Base-by-base conservation (phyloP, 257 asterid genomes). In the Rubia yunnanensis region DNA sequence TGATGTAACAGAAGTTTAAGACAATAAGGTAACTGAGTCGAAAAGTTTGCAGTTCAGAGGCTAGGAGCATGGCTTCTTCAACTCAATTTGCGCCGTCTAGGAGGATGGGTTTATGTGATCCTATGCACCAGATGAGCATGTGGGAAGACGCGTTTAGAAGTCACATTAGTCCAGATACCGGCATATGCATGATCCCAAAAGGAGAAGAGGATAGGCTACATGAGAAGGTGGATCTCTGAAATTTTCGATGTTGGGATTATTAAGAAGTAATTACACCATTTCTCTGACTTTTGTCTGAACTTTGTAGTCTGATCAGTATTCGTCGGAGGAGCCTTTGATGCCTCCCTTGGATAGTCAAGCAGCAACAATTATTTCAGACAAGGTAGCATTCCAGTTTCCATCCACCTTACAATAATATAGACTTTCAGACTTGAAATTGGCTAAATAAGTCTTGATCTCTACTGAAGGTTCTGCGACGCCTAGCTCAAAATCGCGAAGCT, bases 401-500 rank as follows among this genome's bases (percentile, higher is more conserved):
- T 23, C 26, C 18, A 24, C 20, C 10, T 26, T 31, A 59, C 0
- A 32, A 58, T 1, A 11, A 35, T 3, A 65, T 7, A 15, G 15
- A 5, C 15, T n/a, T 58, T 55, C 53, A 13, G 62, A 24, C 24
- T 17, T 10, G 11, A 44, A 35, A 18, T 44, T 17, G 15, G 28
- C 32, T 65, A 27, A 41, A 72, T 3, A 24, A 30, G 1, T 34
- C 11, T 24, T 18, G 30, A 34, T 48, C 24, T 44, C 50, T 54
- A 14, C 27, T 70, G 64, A 80, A 89, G 97, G 85, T 80, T 24
- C 88, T 81, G 72, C 75, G 95, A 57, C 92, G 99, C 14, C 74
- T 87, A 70, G 97, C 96, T 0, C 99, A 94, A 69, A 94, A 94
- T 68, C 95, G 99, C 0, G 96, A 88, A 78, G 99, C 99, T 73